These are phyloP conservation scores for Fusarium udum DNA, from an alignment of 2,329 filamentous ascomycete species.

Conservation along the genomic window DNA sequence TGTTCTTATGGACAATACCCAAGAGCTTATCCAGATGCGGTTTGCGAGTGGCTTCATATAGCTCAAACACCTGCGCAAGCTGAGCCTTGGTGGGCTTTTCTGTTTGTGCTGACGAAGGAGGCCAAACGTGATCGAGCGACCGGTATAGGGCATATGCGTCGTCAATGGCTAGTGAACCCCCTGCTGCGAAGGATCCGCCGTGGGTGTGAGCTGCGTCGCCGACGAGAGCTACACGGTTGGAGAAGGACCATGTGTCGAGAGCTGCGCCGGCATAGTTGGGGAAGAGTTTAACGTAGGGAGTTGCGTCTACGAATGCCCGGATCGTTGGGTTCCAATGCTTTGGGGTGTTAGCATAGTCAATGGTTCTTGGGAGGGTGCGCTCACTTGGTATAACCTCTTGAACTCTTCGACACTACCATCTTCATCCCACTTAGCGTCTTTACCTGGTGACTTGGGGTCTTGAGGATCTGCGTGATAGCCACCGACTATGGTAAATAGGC, in stretches of 20 bases:
- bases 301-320: conserved; percentile 44
- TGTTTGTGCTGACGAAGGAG: neutral
- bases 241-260: conserved; percentile 54
- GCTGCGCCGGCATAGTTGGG: conserved; percentile 54
- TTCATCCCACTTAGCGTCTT: neutral
- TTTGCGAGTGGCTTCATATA: conserved; percentile 56
- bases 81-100: conserved; percentile 24
- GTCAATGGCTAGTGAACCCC: conserved; percentile 52
- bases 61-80: conserved; percentile 45
- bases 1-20: conserved; percentile 17
- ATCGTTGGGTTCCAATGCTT: conserved; percentile 35
- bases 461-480: neutral
- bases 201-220: conserved; percentile 54
- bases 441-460: neutral
- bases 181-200: conserved; percentile 53
- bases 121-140: conserved; percentile 51
- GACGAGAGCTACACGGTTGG: conserved; percentile 48
- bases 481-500: neutral
- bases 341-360: neutral
- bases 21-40: conserved; percentile 50
- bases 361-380: neutral
- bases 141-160: conserved; percentile 53
- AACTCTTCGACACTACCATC: neutral
- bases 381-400: neutral
- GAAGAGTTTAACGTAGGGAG: neutral